phyloP scores from a whole-genome alignment of 257 asterid genomes.

The Salvia hispanica region DNA sequence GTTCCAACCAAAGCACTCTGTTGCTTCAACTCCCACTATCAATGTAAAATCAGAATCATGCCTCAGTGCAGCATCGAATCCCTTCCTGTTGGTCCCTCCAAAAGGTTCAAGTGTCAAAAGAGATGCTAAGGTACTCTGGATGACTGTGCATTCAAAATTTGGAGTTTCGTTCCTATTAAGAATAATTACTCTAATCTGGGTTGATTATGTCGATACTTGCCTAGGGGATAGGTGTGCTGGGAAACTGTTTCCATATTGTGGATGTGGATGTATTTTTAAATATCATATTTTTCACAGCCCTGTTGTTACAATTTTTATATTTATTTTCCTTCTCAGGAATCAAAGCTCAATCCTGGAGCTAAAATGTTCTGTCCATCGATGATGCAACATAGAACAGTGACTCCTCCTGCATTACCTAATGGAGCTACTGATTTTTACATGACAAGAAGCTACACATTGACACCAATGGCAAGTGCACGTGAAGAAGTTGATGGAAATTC shows the following conservation, averaged over 20 bases:
- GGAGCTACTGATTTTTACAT: slow-evolving; percentile 45
- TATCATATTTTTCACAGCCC: slow-evolving; percentile 18
- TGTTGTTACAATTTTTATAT: slow-evolving; percentile 1
- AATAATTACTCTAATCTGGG: neutral
- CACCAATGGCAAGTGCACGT: slow-evolving; percentile 50
- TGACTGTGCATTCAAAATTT: neutral
- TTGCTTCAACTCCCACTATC: slow-evolving; percentile 32
- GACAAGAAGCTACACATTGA: slow-evolving; percentile 42
- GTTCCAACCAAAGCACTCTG: slow-evolving; percentile 38
- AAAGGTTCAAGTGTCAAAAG: slow-evolving; percentile 43
- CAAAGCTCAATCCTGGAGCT: slow-evolving; percentile 91
- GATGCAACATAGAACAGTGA: slow-evolving; percentile 46
- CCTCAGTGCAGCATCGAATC: slow-evolving; percentile 53
- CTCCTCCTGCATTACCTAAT: slow-evolving; percentile 56
- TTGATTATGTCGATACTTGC: slow-evolving; percentile 11
- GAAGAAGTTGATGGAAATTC: slow-evolving; percentile 54
- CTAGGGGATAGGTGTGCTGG: slow-evolving; percentile 2
- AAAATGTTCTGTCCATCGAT: slow-evolving; percentile 73
- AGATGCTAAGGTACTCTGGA: slow-evolving; percentile 51
- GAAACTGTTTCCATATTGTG: neutral
- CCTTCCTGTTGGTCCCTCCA: slow-evolving; percentile 43
- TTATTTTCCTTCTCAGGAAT: slow-evolving; percentile 50
- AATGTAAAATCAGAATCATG: slow-evolving; percentile 43
- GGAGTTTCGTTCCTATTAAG: slow-evolving; percentile 2
- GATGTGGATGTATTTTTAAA: neutral